Percentiles rank a stretch among this genome's conserved stretches.
Evolutionary conservation across 2,329 filamentous ascomycete species (phyloP).

Genomic region (Penicillium sp.): DNA sequence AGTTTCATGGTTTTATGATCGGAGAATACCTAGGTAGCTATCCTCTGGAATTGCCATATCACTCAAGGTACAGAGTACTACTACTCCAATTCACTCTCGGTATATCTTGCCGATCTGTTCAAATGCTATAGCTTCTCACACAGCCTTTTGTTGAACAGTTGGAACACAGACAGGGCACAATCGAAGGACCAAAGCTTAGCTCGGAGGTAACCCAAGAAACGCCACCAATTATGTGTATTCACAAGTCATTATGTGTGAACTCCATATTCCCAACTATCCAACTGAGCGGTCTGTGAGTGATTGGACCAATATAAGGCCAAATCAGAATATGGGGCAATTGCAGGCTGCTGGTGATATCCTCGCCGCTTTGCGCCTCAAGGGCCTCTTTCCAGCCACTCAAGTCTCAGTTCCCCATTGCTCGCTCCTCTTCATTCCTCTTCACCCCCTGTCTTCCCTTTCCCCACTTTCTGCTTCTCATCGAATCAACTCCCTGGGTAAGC

Average conservation of each 20-base stretch:
- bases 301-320: background rate
- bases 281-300: background rate
- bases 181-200: background rate
- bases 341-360: background rate
- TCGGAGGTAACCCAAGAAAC: conserved; percentile 14
- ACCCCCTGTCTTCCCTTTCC: background rate
- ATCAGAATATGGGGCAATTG: background rate
- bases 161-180: too few species aligned
- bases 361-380: background rate
- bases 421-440: background rate
- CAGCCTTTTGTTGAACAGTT: too few species aligned
- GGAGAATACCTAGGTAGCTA: too few species aligned
- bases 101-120: background rate
- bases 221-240: conserved; percentile 1
- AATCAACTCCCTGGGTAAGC: background rate
- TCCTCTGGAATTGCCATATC: too few species aligned
- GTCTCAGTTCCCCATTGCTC: background rate
- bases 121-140: background rate
- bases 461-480: background rate
- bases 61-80: too few species aligned
- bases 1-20: background rate
- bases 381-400: background rate
- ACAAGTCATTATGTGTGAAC: too few species aligned
- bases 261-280: too few species aligned
- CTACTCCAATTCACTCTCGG: background rate